Conservation (phyloP, 192 early-diverging fungal species). For the Gaertneriomyces semiglobifer region DNA sequence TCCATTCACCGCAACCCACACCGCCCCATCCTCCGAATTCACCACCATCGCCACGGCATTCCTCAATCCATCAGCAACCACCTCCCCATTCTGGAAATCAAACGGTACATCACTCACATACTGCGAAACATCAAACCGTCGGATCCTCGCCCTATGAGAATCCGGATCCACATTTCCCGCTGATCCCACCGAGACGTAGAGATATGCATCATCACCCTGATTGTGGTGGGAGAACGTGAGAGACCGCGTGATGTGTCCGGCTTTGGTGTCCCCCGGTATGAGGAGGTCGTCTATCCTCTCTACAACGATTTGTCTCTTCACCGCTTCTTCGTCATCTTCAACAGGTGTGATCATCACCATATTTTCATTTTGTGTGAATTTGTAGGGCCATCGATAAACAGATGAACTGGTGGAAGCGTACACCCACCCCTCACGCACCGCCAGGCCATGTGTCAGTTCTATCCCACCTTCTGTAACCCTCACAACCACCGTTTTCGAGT, state of each 20-base stretch:
- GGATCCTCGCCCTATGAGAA: slow-evolving; percentile 25
- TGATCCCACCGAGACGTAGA: slow-evolving; percentile 37
- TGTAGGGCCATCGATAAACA: slow-evolving; percentile 36
- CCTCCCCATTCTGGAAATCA: slow-evolving; percentile 16
- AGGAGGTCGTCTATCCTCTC: slow-evolving; percentile 31
- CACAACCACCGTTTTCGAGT: slow-evolving; percentile 10
- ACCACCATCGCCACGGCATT: slow-evolving; percentile 36
- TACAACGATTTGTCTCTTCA: slow-evolving; percentile 8
- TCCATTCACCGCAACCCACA: slow-evolving; percentile 45
- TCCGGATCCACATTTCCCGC: slow-evolving; percentile 34
- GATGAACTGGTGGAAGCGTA: slow-evolving; percentile 28
- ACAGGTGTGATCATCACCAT: neutral
- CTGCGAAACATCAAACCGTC: too few relatives aligned
- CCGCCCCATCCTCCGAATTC: slow-evolving; percentile 10
- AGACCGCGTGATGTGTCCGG: slow-evolving; percentile 34
- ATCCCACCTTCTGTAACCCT: slow-evolving; percentile 11
- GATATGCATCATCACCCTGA: slow-evolving; percentile 8
- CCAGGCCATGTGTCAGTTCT: slow-evolving; percentile 31
- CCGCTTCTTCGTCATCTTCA: neutral
- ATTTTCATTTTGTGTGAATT: neutral
- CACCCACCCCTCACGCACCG: slow-evolving; percentile 23
- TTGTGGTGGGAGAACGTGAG: neutral
- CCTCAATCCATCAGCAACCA: slow-evolving; percentile 42
- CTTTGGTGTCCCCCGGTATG: slow-evolving; percentile 1
- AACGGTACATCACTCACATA: too few relatives aligned